Evolutionary conservation across 345 rosid species (phyloP).

Genomic region (thale cress (Arabidopsis thaliana)): TAIR10.1 NC_003071.7:8476001-8476500

Average conservation of each 20-base stretch:
- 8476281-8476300: slow-evolving; percentile 69
- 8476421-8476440: slow-evolving; percentile 71
- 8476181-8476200: slow-evolving; percentile 16
- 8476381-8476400: slow-evolving; percentile 83
- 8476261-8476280: slow-evolving; percentile 69
- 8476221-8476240: slow-evolving; percentile 22
- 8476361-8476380: slow-evolving; percentile 72
- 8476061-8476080: slow-evolving; percentile 56
- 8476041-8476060: slow-evolving; percentile 24
- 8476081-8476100: slow-evolving; percentile 47
- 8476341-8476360: slow-evolving; percentile 67
- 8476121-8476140: slow-evolving; percentile 21
- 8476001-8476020: background rate
- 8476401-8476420: slow-evolving; percentile 88
- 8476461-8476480: slow-evolving; percentile 83
- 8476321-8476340: slow-evolving; percentile 77
- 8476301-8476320: slow-evolving; percentile 75
- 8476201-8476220: slow-evolving; percentile 2
- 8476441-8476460: slow-evolving; percentile 81
- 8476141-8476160: slow-evolving; percentile 27
- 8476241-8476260: slow-evolving; percentile 40
- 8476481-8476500: slow-evolving; percentile 85
- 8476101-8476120: background rate
- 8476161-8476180: slow-evolving; percentile 26
- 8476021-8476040: slow-evolving; percentile 28